Conservation (phyloP, 2,329 filamentous ascomycete genomes). For the Ophiobolus disseminans region DNA sequence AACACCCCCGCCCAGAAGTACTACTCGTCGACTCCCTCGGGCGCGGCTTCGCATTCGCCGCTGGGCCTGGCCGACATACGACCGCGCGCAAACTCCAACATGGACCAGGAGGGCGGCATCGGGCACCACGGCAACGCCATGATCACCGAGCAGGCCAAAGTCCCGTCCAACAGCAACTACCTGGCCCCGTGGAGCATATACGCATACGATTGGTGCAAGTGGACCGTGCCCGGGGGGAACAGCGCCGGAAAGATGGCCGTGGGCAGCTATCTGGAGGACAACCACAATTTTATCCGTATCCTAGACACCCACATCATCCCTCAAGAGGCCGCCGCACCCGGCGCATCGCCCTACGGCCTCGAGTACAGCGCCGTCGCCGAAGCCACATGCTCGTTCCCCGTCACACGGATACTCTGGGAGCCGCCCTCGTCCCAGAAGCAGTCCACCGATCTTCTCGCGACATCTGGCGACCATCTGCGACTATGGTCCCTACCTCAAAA, state of each 20-base stretch:
- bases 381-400: constrained; percentile 96
- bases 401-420: constrained; percentile 94
- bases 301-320: constrained; percentile 82
- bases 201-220: constrained; percentile 99
- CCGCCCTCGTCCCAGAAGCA: constrained; percentile 94
- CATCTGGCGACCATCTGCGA: constrained; percentile 90
- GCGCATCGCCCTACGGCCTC: constrained; percentile 75
- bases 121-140: constrained; percentile 61
- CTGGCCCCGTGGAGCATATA: constrained; percentile 94
- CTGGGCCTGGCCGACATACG: constrained; percentile 91
- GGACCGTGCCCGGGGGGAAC: constrained; percentile 73
- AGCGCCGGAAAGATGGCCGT: constrained; percentile 92
- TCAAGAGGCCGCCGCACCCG: constrained; percentile 72
- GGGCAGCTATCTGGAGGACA: constrained; percentile 96
- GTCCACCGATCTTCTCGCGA: constrained; percentile 91
- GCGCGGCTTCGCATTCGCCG: constrained; percentile 79
- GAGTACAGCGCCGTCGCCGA: constrained; percentile 95
- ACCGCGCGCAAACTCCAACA: constrained; percentile 80
- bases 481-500: constrained; percentile 84
- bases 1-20: constrained; percentile 65
- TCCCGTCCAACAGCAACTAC: constrained; percentile 85
- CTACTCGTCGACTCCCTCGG: constrained; percentile 58
- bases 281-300: constrained; percentile 99
- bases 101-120: constrained; percentile 73
- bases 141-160: constrained; percentile 71